Base-by-base conservation (phyloP, 1,284 basidiomycete species). In the Xanthoconium separans region DNA sequence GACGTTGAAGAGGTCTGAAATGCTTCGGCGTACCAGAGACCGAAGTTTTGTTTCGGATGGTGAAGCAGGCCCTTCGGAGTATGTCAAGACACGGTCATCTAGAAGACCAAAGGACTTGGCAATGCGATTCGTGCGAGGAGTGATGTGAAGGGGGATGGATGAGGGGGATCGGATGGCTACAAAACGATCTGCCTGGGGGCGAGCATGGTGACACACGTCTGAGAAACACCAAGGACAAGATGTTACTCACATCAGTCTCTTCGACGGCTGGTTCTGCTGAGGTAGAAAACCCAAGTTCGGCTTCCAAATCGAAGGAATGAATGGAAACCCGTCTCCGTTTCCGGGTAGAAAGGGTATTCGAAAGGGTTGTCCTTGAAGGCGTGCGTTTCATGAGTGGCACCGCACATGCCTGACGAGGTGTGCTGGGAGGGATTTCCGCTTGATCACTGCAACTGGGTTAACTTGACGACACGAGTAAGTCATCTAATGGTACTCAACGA, bases 101-200 rank as follows among this genome's bases (percentile, higher is more conserved):
- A 73, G 60, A 46, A 79, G 71, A 11, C 77, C 77, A 43, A 80
- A 77, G 12, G 71, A 66, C 51, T 75, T 75, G 34, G 78, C 77
- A 31, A 80, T 77, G 40, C 78, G 73, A 46, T 73, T 73, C 13
- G 78, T 77, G 44, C 77, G 77, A 15, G 77, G 77, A 1, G 78
- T 80, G 6, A 62, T 74, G 44, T 77, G 71, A 33, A 79, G 70
- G 5, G 78, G 78, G 22, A 77, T 61, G 3, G 70, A 64, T 8
- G 65, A 61, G 7, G 74, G 66, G 36, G 71, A 70, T 6, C 73
- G 73, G 15, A 70, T 65, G 10, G 77, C 62, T 18, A 79, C 75
- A 61, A 80, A 79, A 22, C 79, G 71, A 59, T 79, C 79, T 29
- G 75, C 75, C 79, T 80, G 36, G 2, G 39, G 51, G 40, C 34